A percentile compares a stretch with the other conserved stretches of the same genome.
Conservation (phyloP, 2,329 filamentous ascomycete genomes). For the Colletotrichum endophyticum region DNA sequence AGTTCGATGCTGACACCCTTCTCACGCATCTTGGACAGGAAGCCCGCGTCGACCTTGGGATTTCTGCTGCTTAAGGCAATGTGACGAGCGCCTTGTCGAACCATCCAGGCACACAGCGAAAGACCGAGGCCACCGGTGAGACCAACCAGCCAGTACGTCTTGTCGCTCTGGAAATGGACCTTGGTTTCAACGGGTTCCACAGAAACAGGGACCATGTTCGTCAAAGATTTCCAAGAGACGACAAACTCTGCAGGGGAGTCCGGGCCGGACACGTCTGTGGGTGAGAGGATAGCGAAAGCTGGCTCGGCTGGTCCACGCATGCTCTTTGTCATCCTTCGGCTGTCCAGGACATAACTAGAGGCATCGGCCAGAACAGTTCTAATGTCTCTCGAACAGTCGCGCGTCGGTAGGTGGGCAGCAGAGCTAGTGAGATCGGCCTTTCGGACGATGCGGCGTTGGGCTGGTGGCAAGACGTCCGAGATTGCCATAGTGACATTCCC, state of each 20-base stretch:
- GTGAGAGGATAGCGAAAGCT: neutral
- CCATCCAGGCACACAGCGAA: conserved; percentile 40
- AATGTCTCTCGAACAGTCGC: neutral
- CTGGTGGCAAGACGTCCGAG: neutral
- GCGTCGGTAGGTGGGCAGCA: neutral
- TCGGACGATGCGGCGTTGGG: neutral
- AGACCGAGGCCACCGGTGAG: conserved; percentile 34
- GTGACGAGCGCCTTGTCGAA: conserved; percentile 32
- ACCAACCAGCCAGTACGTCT: conserved; percentile 35
- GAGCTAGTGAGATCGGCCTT: neutral
- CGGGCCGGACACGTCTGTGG: neutral
- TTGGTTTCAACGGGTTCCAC: neutral
- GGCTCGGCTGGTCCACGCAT: neutral
- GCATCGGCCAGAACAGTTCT: neutral
- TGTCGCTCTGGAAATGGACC: neutral
- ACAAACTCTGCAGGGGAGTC: neutral
- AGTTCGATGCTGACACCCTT: conserved; percentile 31
- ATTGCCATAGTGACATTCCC: neutral
- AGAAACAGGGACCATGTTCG: neutral
- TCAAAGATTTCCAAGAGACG: neutral
- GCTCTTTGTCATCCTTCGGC: neutral
- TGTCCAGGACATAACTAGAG: neutral
- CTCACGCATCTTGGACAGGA: conserved; percentile 25
- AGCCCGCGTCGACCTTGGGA: conserved; percentile 25
- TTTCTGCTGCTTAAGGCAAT: conserved; percentile 40